Conservation (phyloP, 2,329 filamentous ascomycete genomes). For the Paraconiothyrium brasiliense region DNA sequence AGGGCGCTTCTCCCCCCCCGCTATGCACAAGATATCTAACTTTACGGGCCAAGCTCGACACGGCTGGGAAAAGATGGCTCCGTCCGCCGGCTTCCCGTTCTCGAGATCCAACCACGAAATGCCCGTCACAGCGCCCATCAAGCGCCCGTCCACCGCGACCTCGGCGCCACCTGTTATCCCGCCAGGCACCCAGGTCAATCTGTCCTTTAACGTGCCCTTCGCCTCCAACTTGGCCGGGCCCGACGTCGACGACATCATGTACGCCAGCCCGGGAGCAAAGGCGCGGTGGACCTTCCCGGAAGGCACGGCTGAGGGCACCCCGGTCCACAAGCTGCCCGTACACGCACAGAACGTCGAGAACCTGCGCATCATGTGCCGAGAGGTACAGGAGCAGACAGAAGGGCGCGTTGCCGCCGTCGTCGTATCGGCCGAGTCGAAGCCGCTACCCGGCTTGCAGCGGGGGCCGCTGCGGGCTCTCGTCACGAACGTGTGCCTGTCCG, state of each 20-base stretch:
- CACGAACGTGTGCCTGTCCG: conserved; percentile 91
- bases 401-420: conserved; percentile 82
- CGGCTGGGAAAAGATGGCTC: conserved; percentile 74
- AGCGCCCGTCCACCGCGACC: conserved; percentile 62
- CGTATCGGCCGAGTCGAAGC: conserved; percentile 79
- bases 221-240: conserved; percentile 90
- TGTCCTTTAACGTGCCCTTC: conserved; percentile 98
- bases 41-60: conserved; percentile 72
- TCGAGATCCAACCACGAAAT: conserved; percentile 67
- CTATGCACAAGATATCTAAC: conserved; percentile 75
- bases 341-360: conserved; percentile 86
- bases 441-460: conserved; percentile 61
- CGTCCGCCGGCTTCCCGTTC: conserved; percentile 69
- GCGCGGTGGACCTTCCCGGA: conserved; percentile 93
- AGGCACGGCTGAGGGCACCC: conserved; percentile 82
- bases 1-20: conserved; percentile 40
- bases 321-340: conserved; percentile 89
- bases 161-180: conserved; percentile 69
- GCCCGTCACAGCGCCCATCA: conserved; percentile 61
- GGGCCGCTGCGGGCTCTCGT: conserved; percentile 61
- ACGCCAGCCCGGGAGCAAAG: conserved; percentile 87
- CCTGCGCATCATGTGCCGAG: conserved; percentile 80
- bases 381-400: conserved; percentile 73
- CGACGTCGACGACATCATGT: conserved; percentile 92
- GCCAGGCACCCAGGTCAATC: conserved; percentile 81